These are phyloP conservation scores for Jacaranda mimosifolia DNA, from an alignment of 257 asterid species.

Conservation along the genomic window DNA sequence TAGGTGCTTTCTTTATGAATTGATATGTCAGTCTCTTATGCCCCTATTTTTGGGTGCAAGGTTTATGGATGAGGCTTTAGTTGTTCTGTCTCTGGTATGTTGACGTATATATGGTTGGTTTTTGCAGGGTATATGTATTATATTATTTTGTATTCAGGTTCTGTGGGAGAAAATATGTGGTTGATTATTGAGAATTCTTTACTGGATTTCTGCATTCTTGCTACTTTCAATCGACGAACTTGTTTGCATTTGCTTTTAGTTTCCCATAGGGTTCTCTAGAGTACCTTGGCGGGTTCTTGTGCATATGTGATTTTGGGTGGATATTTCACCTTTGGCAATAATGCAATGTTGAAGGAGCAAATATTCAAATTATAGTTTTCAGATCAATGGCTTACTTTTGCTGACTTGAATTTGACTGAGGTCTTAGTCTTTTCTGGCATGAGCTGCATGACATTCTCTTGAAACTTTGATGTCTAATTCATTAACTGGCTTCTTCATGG, in stretches of 20 bases:
- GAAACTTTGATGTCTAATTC: background rate
- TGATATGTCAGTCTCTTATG: conserved; percentile 16
- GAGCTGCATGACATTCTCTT: conserved; percentile 3
- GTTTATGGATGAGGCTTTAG: conserved; percentile 26
- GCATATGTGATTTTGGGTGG: background rate
- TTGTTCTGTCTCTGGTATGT: conserved; percentile 10
- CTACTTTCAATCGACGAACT: background rate
- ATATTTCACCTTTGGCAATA: conserved; percentile 18
- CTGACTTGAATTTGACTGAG: background rate
- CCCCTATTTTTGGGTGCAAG: background rate
- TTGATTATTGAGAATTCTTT: conserved; percentile 1
- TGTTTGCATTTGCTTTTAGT: background rate
- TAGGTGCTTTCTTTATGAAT: conserved; percentile 10
- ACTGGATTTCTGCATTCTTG: conserved; percentile 4
- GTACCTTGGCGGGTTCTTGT: background rate
- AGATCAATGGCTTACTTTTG: conserved; percentile 21
- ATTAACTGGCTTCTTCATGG: background rate
- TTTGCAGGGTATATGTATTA: conserved; percentile 2
- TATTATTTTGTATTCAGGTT: background rate
- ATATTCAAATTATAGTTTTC: background rate
- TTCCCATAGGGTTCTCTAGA: conserved; percentile 12
- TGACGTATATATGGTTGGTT: conserved; percentile 2
- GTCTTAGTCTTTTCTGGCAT: background rate
- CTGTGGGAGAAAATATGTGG: background rate
- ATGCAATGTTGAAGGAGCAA: conserved; percentile 8